Conservation (phyloP, 257 asterid species). For the Solanum appendiculatum region DNA sequence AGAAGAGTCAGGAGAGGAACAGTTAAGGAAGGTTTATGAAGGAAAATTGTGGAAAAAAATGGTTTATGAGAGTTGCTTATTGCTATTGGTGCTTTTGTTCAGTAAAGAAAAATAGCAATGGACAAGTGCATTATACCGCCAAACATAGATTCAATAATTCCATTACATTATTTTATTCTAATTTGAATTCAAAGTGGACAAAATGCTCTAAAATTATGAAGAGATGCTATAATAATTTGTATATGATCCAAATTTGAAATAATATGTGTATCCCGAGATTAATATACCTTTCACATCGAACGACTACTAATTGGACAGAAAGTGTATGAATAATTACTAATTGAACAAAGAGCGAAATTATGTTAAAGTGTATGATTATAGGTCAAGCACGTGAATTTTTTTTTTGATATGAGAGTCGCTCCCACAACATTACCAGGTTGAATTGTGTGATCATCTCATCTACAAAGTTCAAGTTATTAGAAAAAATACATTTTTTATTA, state of each 20-base stretch:
- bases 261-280: too few relatives aligned
- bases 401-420: too few relatives aligned
- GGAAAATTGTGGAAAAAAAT: not conserved
- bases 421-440: not conserved
- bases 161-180: not conserved
- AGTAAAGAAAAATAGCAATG: not conserved
- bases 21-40: not conserved
- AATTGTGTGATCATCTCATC: not conserved
- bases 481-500: too few relatives aligned
- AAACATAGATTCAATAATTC: not conserved
- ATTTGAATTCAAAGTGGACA: not conserved
- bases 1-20: not conserved
- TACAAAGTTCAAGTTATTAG: too few relatives aligned
- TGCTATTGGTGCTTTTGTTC: not conserved
- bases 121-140: not conserved
- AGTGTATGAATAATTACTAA: too few relatives aligned
- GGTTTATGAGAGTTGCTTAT: not conserved
- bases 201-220: not conserved
- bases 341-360: too few relatives aligned
- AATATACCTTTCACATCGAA: too few relatives aligned
- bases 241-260: not conserved
- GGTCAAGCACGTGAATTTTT: not conserved
- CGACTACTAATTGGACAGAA: too few relatives aligned
- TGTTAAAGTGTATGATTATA: fast-evolving
- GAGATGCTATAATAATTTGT: not conserved